Percentiles rank a stretch among this genome's conserved stretches.
Conservation (phyloP, 371 early-diverging fungal species). For the Zychaea mexicana region DNA sequence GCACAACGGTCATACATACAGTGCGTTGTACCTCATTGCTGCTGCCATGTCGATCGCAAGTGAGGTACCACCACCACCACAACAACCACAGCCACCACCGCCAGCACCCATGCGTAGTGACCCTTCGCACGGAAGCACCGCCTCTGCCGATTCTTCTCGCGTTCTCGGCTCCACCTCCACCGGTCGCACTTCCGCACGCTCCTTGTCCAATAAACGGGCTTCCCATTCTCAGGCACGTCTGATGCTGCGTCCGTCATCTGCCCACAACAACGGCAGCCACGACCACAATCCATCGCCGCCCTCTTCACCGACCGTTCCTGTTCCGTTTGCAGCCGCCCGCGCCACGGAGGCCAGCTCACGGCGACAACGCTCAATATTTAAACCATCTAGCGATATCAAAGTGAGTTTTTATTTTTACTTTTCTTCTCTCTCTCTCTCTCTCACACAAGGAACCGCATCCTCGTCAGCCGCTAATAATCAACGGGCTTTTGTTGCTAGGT, state of each 20-base stretch:
- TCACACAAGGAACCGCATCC: too few species aligned
- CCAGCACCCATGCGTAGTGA: too few species aligned
- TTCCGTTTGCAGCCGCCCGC: background rate
- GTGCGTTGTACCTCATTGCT: background rate
- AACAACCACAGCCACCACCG: background rate
- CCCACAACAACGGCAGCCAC: background rate
- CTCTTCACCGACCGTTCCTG: background rate
- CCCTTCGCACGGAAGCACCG: background rate
- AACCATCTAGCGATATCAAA: background rate
- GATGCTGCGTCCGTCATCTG: background rate
- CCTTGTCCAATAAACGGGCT: background rate
- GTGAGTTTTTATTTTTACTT: background rate
- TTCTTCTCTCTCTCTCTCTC: background rate
- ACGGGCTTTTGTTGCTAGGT: constrained; percentile 10
- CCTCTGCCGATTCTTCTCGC: background rate
- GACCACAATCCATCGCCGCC: background rate
- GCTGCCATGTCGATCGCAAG: background rate
- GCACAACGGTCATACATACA: too few species aligned
- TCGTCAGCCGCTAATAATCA: background rate
- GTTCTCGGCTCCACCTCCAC: constrained; percentile 1
- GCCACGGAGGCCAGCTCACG: background rate
- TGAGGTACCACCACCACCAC: background rate
- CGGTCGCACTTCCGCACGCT: background rate
- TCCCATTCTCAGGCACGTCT: background rate
- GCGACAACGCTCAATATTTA: background rate